phyloP scores from a whole-genome alignment of 1,284 basidiomycete genomes.

The Kalmanozyma brasiliensis region DNA sequence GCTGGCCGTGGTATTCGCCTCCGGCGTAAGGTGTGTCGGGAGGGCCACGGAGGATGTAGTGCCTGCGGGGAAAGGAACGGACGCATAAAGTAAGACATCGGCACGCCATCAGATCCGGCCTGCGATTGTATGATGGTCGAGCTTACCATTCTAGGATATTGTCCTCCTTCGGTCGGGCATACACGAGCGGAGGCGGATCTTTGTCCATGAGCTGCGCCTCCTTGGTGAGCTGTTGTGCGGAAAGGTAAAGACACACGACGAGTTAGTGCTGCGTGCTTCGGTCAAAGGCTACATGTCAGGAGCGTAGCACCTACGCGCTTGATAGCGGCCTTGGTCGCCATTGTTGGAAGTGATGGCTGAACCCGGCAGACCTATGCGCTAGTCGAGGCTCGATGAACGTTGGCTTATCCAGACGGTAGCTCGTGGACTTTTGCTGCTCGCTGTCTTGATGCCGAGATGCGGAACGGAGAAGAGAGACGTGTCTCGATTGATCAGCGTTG shows the following conservation, averaged over 20 bases:
- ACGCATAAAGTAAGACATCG: not conserved
- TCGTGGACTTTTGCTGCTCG: no score
- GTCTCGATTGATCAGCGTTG: no score
- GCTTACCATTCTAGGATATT: conserved; percentile 76
- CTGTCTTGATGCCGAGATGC: no score
- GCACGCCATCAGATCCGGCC: not conserved
- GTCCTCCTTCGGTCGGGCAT: conserved; percentile 93
- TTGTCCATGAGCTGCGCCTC: conserved; percentile 93
- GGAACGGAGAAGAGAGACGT: no score
- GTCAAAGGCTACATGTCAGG: not conserved
- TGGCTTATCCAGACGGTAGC: no score
- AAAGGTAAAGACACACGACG: not conserved
- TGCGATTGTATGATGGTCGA: not conserved
- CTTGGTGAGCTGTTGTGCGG: conserved; percentile 76
- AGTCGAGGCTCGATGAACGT: no score
- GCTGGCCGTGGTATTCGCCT: conserved; percentile 84
- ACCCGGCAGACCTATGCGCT: not conserved
- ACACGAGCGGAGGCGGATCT: conserved; percentile 91
- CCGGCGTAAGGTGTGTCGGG: conserved; percentile 90
- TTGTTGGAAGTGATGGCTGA: conserved; percentile 8
- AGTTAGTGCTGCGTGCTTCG: not conserved
- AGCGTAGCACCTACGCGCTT: conserved; percentile 29
- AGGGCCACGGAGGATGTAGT: conserved; percentile 77
- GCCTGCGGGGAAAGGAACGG: conserved; percentile 67
- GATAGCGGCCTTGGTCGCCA: conserved; percentile 51